Conservation (phyloP, 2,329 filamentous ascomycete genomes). For the Aspergillus chevalieri region DNA sequence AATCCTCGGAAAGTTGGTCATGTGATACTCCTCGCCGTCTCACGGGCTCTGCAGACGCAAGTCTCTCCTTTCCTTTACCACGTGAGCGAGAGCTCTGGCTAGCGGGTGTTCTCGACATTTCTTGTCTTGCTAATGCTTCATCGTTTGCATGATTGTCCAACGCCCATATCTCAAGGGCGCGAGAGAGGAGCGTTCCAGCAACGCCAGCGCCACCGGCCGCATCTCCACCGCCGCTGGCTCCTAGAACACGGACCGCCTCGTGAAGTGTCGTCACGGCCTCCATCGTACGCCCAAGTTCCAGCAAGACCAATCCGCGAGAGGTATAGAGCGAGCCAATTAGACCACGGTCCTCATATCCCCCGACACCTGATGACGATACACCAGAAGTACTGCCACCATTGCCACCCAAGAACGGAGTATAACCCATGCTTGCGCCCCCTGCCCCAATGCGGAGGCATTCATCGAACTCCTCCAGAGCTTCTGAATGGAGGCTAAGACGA, state of each 20-base stretch:
- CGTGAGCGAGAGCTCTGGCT: constrained; percentile 18
- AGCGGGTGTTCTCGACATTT: constrained; percentile 8
- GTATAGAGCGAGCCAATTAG: constrained; percentile 43
- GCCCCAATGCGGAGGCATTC: constrained; percentile 73
- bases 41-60: constrained; percentile 6
- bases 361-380: constrained; percentile 35
- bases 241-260: constrained; percentile 52
- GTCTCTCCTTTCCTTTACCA: constrained; percentile 24
- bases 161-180: constrained; percentile 43
- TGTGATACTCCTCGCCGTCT: constrained; percentile 19
- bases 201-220: constrained; percentile 43
- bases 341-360: constrained; percentile 43
- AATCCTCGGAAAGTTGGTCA: constrained; percentile 23
- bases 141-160: constrained; percentile 30
- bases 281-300: constrained; percentile 68
- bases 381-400: constrained; percentile 29
- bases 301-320: constrained; percentile 66
- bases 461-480: constrained; percentile 75
- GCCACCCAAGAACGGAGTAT: constrained; percentile 56
- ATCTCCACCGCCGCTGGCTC: constrained; percentile 41
- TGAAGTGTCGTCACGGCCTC: constrained; percentile 79
- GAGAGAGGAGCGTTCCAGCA: constrained; percentile 40
- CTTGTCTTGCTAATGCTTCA: constrained; percentile 10
- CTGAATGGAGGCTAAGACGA: constrained; percentile 60
- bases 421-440: constrained; percentile 70